phyloP scores from a whole-genome alignment of 2,329 filamentous ascomycete species.

The Trichoderma lentiforme region DNA sequence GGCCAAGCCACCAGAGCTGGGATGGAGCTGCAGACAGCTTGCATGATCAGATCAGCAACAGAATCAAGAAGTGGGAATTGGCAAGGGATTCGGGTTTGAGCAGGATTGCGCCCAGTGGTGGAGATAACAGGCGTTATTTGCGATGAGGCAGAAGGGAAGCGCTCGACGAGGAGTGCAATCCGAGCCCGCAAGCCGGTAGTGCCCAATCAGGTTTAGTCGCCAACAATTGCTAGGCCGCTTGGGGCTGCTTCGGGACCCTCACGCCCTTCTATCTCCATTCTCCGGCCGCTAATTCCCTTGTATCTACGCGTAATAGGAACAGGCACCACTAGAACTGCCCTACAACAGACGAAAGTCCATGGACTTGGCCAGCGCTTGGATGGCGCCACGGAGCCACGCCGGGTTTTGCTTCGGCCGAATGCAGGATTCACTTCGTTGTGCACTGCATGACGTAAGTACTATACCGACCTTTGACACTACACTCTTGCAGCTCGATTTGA shows the following conservation, averaged over 20 bases:
- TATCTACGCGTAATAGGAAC: background rate
- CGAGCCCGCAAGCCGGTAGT: background rate
- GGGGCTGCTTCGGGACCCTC: background rate
- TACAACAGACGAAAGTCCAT: slow-evolving; percentile 3
- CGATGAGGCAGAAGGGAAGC: background rate
- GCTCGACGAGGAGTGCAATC: background rate
- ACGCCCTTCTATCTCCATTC: background rate
- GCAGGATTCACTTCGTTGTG: background rate
- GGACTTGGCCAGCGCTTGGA: background rate
- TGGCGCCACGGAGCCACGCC: background rate
- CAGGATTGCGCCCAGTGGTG: slow-evolving; percentile 5
- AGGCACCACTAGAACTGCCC: background rate
- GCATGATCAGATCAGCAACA: slow-evolving; percentile 11
- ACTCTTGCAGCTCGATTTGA: background rate
- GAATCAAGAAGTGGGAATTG: background rate
- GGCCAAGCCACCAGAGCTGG: slow-evolving; percentile 1
- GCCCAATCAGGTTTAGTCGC: background rate
- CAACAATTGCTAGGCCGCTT: background rate
- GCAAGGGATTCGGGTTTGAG: slow-evolving; percentile 16
- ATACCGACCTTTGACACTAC: no score
- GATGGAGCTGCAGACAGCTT: background rate
- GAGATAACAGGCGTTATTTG: slow-evolving; percentile 11
- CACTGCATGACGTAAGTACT: background rate
- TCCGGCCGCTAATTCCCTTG: slow-evolving; percentile 5
- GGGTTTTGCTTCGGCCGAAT: background rate